These are phyloP conservation scores for Chlorella sp. DNA, from an alignment of 139 green algal genomes.

Conservation along the genomic window DNA sequence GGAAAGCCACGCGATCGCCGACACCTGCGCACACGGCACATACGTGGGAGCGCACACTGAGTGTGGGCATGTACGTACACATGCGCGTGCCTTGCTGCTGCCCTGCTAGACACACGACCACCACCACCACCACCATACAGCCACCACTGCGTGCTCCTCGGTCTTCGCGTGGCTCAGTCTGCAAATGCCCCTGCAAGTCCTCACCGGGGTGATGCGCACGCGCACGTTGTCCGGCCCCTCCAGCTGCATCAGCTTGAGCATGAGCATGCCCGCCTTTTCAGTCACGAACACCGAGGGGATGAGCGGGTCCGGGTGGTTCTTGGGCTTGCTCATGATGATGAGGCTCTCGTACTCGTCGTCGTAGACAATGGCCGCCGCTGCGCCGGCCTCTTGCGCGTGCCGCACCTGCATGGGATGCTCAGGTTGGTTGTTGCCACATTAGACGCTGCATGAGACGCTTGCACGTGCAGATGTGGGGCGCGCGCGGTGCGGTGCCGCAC, in stretches of 20 bases:
- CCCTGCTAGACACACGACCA: too few relatives aligned
- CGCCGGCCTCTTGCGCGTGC: slow-evolving; percentile 62
- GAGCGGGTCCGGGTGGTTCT: slow-evolving; percentile 41
- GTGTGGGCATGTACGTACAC: neutral
- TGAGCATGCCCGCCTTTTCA: slow-evolving; percentile 56
- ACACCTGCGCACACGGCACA: slow-evolving; percentile 23
- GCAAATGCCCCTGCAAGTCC: neutral
- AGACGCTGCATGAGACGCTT: neutral
- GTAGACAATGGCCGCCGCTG: slow-evolving; percentile 69
- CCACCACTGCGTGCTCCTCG: too few relatives aligned
- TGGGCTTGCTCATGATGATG: slow-evolving; percentile 75
- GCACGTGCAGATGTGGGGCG: too few relatives aligned
- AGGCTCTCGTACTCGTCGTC: slow-evolving; percentile 59
- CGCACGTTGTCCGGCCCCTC: slow-evolving; percentile 20
- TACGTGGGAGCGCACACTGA: neutral
- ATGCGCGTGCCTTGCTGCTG: neutral
- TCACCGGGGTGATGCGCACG: slow-evolving; percentile 52
- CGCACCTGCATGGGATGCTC: slow-evolving; percentile 38
- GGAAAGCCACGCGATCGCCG: slow-evolving; percentile 48
- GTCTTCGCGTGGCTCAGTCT: neutral
- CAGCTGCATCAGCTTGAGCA: slow-evolving; percentile 51
- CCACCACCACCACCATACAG: too few relatives aligned
- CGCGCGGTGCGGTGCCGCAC: too few relatives aligned
- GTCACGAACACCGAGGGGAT: slow-evolving; percentile 78
- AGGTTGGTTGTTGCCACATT: neutral